Conservation (phyloP, 1,284 basidiomycete species). For the Hypsizygus ulmarius region DNA sequence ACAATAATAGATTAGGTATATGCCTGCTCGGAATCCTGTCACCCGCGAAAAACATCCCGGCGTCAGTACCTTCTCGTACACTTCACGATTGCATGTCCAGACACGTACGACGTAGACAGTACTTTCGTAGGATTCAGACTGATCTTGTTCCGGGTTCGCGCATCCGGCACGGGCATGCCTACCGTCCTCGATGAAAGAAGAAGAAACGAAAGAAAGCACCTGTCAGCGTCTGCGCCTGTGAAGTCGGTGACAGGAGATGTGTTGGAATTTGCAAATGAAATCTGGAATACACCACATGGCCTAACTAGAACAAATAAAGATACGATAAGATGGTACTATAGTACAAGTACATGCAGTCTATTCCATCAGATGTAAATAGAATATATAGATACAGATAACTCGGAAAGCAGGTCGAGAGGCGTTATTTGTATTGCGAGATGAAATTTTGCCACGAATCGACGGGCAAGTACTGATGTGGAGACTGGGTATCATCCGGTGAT, state of each 20-base stretch:
- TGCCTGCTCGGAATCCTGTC: slow-evolving; percentile 47
- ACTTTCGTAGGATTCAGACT: slow-evolving; percentile 54
- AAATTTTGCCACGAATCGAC: slow-evolving; percentile 50
- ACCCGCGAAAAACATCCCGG: background rate
- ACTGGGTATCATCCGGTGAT: slow-evolving; percentile 24
- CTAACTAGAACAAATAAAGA: slow-evolving; percentile 30
- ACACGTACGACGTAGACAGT: slow-evolving; percentile 52
- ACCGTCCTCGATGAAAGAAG: slow-evolving; percentile 21
- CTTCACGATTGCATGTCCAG: slow-evolving; percentile 5
- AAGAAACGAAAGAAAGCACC: background rate
- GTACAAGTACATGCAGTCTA: slow-evolving; percentile 12
- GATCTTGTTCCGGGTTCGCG: slow-evolving; percentile 67
- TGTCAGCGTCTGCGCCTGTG: slow-evolving; percentile 1
- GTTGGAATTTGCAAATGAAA: background rate
- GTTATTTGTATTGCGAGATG: slow-evolving; percentile 38
- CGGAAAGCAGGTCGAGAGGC: background rate
- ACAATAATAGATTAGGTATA: slow-evolving; percentile 54
- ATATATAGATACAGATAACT: slow-evolving; percentile 6
- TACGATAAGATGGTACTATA: slow-evolving; percentile 16
- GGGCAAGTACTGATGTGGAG: slow-evolving; percentile 29
- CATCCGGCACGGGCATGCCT: slow-evolving; percentile 64
- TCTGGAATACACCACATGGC: slow-evolving; percentile 8
- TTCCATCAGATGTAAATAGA: slow-evolving; percentile 10
- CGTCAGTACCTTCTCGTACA: slow-evolving; percentile 19
- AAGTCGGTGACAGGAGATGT: background rate